Conservation (phyloP, 495 filamentous ascomycete genomes). For the Mytilinidion resinicola region DNA sequence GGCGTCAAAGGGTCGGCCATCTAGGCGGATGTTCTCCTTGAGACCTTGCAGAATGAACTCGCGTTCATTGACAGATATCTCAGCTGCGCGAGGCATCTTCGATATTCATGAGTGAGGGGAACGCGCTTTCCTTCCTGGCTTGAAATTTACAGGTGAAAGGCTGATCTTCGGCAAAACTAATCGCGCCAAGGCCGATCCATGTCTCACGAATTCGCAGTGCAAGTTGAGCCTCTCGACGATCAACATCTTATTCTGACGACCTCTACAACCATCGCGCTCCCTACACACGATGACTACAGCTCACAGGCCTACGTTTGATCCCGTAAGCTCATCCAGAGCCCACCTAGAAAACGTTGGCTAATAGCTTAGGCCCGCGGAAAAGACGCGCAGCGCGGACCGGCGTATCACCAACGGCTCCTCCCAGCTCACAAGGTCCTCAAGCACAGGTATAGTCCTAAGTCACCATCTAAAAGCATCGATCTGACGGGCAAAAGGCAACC, state of each 20-base stretch:
- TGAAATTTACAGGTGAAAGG: not conserved
- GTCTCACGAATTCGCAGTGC: not conserved
- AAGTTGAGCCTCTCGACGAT: not conserved
- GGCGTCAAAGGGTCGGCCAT: slow-evolving; percentile 71
- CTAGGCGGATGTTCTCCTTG: slow-evolving; percentile 68
- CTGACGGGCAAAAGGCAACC: slow-evolving; percentile 50
- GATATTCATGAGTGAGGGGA: slow-evolving; percentile 7
- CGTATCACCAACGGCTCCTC: slow-evolving; percentile 92
- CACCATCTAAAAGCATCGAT: slow-evolving; percentile 31
- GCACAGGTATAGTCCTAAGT: slow-evolving; percentile 45
- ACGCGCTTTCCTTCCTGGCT: slow-evolving; percentile 1
- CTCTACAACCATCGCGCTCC: not conserved
- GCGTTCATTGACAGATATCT: slow-evolving; percentile 39
- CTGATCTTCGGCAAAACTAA: not conserved
- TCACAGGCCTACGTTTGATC: slow-evolving; percentile 90
- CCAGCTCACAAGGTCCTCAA: slow-evolving; percentile 91
- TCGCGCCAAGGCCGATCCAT: not conserved
- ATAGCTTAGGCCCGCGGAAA: slow-evolving; percentile 74
- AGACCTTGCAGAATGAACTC: slow-evolving; percentile 41
- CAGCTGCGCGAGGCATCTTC: slow-evolving; percentile 82
- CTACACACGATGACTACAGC: slow-evolving; percentile 40
- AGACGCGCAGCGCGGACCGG: slow-evolving; percentile 86
- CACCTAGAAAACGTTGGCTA: slow-evolving; percentile 14
- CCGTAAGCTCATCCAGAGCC: slow-evolving; percentile 46
- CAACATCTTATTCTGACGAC: not conserved